Percentiles rank a stretch among this genome's conserved stretches.
Conservation (phyloP, 306 rosid genomes). For the Prosopis cineraria region DNA sequence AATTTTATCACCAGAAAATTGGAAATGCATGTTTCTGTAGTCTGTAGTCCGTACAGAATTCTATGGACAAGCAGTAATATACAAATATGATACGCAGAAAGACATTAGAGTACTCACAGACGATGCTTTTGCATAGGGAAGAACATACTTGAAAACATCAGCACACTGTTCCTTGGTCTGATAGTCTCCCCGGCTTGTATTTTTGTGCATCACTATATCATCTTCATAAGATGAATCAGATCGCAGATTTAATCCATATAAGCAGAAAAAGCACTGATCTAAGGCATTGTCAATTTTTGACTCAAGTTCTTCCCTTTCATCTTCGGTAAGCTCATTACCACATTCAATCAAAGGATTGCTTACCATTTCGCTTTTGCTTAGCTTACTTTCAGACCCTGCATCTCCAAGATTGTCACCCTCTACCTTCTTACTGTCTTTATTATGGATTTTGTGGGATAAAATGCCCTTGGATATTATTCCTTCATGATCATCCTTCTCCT, state of each 20-base stretch:
- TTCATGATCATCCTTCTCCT: conserved; percentile 50
- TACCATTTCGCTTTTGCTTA: conserved; percentile 47
- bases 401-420: conserved; percentile 49
- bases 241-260: conserved; percentile 90
- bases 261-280: conserved; percentile 95
- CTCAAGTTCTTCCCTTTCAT: conserved; percentile 93
- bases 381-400: conserved; percentile 49
- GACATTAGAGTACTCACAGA: conserved; percentile 68
- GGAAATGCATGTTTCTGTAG: conserved; percentile 31
- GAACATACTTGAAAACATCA: conserved; percentile 93
- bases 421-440: conserved; percentile 51
- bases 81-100: conserved; percentile 13
- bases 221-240: conserved; percentile 93
- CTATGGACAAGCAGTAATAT: conserved; percentile 21
- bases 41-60: too few relatives aligned
- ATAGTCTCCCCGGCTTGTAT: conserved; percentile 94
- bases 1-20: conserved; percentile 35
- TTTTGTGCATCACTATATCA: conserved; percentile 83
- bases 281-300: conserved; percentile 77
- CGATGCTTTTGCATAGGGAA: conserved; percentile 95
- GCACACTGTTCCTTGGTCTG: conserved; percentile 96
- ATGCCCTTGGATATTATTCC: conserved; percentile 45
- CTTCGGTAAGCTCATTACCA: conserved; percentile 68
- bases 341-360: conserved; percentile 54
- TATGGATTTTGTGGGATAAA: conserved; percentile 45